Evolutionary conservation across 306 rosid genomes (phyloP).

Genomic region (Inga leiocalycina): DNA sequence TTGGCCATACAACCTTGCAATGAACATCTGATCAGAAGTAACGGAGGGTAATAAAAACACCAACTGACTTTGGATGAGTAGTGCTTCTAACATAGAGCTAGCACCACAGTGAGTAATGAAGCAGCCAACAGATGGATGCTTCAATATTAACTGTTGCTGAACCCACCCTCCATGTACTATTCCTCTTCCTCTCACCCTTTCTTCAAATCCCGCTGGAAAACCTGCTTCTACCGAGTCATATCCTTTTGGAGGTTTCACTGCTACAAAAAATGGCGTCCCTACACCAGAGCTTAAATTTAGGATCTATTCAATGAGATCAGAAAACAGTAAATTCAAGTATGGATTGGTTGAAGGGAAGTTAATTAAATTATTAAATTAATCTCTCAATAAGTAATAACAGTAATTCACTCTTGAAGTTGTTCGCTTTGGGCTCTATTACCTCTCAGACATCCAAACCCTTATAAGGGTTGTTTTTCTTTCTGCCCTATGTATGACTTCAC

Average conservation of each 20-base stretch:
- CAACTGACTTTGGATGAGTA: neutral
- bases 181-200: conserved; percentile 17
- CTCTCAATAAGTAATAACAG: no score
- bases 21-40: no score
- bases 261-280: conserved; percentile 5
- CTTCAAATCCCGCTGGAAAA: conserved; percentile 5
- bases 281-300: neutral
- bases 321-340: neutral
- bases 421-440: no score
- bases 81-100: neutral
- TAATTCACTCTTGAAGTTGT: no score
- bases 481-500: no score
- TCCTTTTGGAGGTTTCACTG: neutral
- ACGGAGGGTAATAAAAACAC: neutral
- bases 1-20: no score
- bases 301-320: neutral
- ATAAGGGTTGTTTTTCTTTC: no score
- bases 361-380: no score
- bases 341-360: neutral
- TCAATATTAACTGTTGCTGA: conserved; percentile 7
- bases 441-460: no score
- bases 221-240: conserved; percentile 3
- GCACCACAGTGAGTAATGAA: neutral
- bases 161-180: conserved; percentile 21
- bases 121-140: conserved; percentile 19